Conservation (phyloP, 169 alveolate genomes). For the Eimeria brunetti region DNA sequence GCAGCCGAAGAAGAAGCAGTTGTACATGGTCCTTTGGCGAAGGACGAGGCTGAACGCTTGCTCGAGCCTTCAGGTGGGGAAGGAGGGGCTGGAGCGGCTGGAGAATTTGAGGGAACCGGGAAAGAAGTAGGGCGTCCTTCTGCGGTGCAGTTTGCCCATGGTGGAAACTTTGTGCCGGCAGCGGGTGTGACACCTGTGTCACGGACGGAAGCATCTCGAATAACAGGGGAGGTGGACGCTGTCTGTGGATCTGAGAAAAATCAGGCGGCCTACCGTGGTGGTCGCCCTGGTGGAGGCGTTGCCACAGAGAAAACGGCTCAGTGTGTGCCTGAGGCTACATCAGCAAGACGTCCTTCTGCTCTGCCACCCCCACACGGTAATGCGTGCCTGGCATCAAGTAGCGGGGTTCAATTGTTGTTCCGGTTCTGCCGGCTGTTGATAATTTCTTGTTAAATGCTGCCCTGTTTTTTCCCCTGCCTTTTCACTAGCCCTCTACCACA, state of each 20-base stretch:
- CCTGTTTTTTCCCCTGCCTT: neutral
- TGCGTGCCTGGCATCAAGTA: neutral
- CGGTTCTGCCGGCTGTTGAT: neutral
- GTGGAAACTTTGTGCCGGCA: neutral
- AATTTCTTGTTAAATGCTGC: neutral
- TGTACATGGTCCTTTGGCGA: neutral
- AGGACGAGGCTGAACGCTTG: neutral
- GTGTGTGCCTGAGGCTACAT: neutral
- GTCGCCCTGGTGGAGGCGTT: too few species aligned
- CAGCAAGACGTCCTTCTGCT: conserved; percentile 1
- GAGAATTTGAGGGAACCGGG: neutral
- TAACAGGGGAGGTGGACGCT: neutral
- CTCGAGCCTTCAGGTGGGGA: neutral
- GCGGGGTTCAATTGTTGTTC: neutral
- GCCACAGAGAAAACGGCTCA: too few species aligned
- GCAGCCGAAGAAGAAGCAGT: neutral
- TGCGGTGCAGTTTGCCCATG: neutral
- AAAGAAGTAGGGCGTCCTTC: neutral
- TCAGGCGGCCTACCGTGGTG: too few species aligned
- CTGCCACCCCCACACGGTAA: too few species aligned
- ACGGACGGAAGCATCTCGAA: neutral
- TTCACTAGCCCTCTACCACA: neutral
- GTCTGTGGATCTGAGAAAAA: too few species aligned
- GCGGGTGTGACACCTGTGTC: neutral
- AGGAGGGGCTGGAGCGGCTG: neutral